phyloP scores from a whole-genome alignment of 2,329 filamentous ascomycete genomes.

The Colletotrichum sp. region DNA sequence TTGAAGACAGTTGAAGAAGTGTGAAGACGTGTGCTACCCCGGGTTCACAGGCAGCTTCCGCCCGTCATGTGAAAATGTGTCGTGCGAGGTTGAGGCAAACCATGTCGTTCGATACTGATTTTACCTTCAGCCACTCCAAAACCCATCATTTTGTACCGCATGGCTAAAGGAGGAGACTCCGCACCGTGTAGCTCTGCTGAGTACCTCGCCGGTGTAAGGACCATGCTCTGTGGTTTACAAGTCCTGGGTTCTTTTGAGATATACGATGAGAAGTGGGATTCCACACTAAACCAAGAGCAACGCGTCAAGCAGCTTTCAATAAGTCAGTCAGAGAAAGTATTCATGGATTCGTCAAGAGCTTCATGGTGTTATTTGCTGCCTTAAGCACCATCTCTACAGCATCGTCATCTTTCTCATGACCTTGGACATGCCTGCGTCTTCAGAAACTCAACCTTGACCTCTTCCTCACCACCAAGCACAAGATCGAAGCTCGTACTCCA shows the following conservation, averaged over 20 bases:
- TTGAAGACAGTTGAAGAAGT: neutral
- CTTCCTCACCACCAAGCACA: neutral
- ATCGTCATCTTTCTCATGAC: neutral
- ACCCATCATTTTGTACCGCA: neutral
- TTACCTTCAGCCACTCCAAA: neutral
- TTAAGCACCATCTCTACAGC: neutral
- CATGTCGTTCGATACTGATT: neutral
- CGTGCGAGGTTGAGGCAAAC: neutral
- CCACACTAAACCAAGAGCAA: neutral
- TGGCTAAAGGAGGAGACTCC: neutral
- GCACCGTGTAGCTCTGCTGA: neutral
- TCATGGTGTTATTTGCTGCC: neutral
- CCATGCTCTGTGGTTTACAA: neutral
- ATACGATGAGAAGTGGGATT: neutral
- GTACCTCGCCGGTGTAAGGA: neutral
- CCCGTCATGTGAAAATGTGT: neutral
- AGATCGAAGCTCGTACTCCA: constrained; percentile 22
- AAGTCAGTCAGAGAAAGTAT: neutral
- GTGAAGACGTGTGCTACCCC: neutral
- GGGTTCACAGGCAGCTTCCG: neutral
- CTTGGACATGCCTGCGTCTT: constrained; percentile 18
- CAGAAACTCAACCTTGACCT: constrained; percentile 14
- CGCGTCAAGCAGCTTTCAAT: neutral
- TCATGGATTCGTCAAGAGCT: neutral
- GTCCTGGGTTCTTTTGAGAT: neutral